Percentiles rank a stretch among this genome's conserved stretches.
These are phyloP conservation scores for Lasiodiplodia theobromae DNA, from an alignment of 2,329 filamentous ascomycete species.

Conservation along the genomic window DNA sequence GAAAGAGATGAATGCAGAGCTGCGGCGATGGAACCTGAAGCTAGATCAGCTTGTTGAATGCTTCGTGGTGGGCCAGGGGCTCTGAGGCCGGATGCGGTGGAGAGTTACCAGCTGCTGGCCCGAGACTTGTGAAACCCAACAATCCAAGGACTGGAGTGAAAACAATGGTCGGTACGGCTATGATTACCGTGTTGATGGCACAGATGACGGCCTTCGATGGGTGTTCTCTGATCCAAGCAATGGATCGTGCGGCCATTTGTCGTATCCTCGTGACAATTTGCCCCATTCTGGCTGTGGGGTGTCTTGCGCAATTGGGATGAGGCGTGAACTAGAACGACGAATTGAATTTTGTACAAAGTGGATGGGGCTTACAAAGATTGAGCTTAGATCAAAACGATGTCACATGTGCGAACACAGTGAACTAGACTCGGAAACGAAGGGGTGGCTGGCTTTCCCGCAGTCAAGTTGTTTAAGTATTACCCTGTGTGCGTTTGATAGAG, in stretches of 20 bases:
- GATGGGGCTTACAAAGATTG: no score
- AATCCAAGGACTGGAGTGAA: conserved; percentile 35
- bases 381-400: no score
- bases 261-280: not conserved
- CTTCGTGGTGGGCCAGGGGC: no score
- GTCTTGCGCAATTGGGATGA: not conserved
- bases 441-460: no score
- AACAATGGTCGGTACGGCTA: conserved; percentile 35
- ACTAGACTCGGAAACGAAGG: no score
- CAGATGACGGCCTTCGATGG: conserved; percentile 37
- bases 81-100: not conserved
- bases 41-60: no score
- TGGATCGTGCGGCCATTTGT: not conserved
- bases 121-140: conserved; percentile 36
- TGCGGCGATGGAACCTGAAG: conserved; percentile 5
- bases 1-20: conserved; percentile 37
- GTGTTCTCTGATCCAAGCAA: conserved; percentile 32
- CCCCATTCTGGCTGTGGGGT: not conserved
- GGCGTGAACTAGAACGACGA: no score
- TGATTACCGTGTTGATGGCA: conserved; percentile 35
- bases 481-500: no score
- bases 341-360: no score
- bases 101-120: conserved; percentile 29
- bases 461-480: no score
- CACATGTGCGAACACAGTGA: no score